Evolutionary conservation across 257 asterid genomes (phyloP).

Genomic region (Petrea volubilis): DNA sequence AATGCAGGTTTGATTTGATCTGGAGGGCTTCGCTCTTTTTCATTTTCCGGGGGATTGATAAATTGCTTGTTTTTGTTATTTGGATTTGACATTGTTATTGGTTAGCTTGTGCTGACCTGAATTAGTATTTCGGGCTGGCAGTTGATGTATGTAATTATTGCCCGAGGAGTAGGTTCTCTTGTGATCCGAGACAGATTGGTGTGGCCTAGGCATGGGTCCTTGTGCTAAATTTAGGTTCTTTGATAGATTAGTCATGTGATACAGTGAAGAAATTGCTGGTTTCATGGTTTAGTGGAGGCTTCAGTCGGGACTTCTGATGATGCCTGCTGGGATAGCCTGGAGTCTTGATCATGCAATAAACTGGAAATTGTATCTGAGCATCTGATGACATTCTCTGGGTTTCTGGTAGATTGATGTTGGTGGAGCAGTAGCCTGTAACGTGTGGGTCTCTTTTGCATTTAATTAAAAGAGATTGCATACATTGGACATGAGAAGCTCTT

Average conservation of each 20-base stretch:
- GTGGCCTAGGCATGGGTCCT: background rate
- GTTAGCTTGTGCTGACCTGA: background rate
- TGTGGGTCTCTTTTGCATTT: background rate
- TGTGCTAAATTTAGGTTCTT: background rate
- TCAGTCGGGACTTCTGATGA: background rate
- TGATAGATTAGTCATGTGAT: conserved; percentile 6
- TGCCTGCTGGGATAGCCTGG: background rate
- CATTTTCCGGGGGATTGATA: background rate
- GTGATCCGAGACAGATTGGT: conserved; percentile 27
- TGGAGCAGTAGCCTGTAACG: background rate
- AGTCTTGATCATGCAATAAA: background rate
- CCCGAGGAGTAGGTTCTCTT: background rate
- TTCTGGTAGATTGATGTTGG: background rate
- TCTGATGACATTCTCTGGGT: background rate
- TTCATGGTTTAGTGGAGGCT: background rate
- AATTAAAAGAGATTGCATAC: background rate
- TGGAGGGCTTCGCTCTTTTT: conserved; percentile 1
- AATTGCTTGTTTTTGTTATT: background rate
- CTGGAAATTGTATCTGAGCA: background rate
- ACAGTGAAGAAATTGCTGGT: background rate
- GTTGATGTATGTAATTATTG: conserved; percentile 4
- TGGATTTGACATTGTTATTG: background rate
- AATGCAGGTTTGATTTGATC: conserved; percentile 33
- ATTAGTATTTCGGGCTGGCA: background rate
- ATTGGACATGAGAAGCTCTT: background rate